phyloP scores from a whole-genome alignment of 345 rosid genomes.

The Melaleuca alternifolia region DNA sequence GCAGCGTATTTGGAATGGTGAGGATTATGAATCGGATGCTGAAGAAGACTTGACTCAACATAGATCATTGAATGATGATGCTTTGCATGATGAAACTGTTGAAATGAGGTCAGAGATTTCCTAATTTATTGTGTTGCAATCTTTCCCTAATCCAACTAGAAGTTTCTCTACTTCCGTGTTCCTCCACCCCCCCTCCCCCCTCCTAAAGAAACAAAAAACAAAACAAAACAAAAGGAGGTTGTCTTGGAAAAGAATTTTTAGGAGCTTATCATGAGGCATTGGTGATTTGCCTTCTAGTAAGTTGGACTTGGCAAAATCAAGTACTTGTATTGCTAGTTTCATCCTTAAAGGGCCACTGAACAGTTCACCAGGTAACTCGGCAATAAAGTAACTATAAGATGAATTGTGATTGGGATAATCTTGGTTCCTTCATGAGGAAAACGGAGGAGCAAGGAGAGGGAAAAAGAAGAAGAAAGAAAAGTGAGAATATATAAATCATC shows the following conservation, averaged over 20 bases:
- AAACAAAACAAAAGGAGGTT: not conserved
- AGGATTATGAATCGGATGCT: slow-evolving; percentile 61
- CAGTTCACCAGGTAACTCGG: not conserved
- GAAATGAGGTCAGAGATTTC: slow-evolving; percentile 28
- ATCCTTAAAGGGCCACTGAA: not conserved
- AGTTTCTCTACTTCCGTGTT: not conserved
- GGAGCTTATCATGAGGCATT: not conserved
- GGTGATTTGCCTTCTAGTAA: not conserved
- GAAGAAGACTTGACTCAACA: slow-evolving; percentile 52
- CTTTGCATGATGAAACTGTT: slow-evolving; percentile 22
- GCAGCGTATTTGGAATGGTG: slow-evolving; percentile 84
- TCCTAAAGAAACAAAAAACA: no score
- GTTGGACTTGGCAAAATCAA: not conserved
- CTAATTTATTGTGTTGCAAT: not conserved
- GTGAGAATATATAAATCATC: not conserved
- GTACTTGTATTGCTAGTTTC: not conserved
- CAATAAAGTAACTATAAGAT: not conserved
- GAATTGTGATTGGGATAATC: not conserved
- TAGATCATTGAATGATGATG: slow-evolving; percentile 22
- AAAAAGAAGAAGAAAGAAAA: not conserved
- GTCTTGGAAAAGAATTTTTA: not conserved
- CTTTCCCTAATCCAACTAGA: not conserved
- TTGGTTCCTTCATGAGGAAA: not conserved
- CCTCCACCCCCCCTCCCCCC: not conserved
- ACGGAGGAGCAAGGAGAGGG: not conserved